Conservation (phyloP, 1,139 yeast species). For the Meyerozyma smithsonii region DNA sequence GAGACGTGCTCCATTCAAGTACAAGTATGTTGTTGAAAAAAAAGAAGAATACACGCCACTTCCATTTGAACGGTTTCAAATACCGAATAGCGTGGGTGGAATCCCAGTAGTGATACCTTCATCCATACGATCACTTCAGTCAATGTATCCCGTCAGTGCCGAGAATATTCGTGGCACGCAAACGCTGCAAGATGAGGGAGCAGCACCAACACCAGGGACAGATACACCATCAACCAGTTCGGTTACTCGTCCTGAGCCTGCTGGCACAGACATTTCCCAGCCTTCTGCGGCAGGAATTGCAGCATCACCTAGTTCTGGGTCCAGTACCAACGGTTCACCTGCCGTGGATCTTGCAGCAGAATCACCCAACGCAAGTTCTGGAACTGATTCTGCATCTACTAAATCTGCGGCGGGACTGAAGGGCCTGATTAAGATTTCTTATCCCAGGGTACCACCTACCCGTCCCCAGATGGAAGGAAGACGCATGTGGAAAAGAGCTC, state of each 20-base stretch:
- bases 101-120: not conserved
- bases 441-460: too few species aligned
- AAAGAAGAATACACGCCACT: not conserved
- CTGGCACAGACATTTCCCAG: too few species aligned
- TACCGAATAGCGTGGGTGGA: not conserved
- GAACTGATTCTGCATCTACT: not conserved
- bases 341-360: too few species aligned
- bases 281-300: too few species aligned
- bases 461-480: not conserved
- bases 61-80: not conserved
- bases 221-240: not conserved
- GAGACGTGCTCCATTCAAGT: not conserved
- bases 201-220: not conserved
- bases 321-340: too few species aligned
- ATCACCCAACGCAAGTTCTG: too few species aligned
- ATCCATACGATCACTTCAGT: not conserved
- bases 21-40: not conserved
- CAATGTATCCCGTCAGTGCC: not conserved
- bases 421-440: not conserved
- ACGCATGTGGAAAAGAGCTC: too few species aligned
- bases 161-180: not conserved
- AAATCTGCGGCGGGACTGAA: constrained; percentile 1
- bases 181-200: not conserved
- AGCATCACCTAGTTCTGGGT: too few species aligned
- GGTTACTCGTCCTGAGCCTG: not conserved